Conservation (phyloP, 1,139 yeast genomes). For the Saccharomyces hybrid region DNA sequence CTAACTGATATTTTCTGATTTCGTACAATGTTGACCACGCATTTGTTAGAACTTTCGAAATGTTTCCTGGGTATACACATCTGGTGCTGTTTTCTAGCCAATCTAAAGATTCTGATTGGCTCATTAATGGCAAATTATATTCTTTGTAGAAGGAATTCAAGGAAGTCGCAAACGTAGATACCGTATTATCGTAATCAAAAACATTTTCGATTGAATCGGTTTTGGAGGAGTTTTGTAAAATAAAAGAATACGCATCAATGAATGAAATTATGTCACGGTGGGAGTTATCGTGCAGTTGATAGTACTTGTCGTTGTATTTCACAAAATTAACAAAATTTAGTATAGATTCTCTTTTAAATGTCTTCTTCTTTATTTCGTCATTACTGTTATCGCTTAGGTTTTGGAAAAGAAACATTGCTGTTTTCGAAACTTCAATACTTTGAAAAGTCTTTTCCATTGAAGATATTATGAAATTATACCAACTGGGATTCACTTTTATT, state of each 20-base stretch:
- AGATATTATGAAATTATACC: slow-evolving; percentile 24
- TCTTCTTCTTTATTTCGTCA: slow-evolving; percentile 2
- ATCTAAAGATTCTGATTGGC: slow-evolving; percentile 17
- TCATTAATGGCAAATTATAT: slow-evolving; percentile 15
- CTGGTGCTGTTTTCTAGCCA: slow-evolving; percentile 16
- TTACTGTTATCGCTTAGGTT: slow-evolving; percentile 3
- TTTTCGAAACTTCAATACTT: slow-evolving; percentile 23
- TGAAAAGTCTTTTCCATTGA: slow-evolving; percentile 30
- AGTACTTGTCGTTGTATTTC: slow-evolving; percentile 22
- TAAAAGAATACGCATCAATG: slow-evolving; percentile 19
- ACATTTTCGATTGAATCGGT: slow-evolving; percentile 15
- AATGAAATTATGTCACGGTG: slow-evolving; percentile 24
- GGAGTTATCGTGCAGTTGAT: slow-evolving; percentile 15
- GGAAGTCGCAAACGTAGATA: slow-evolving; percentile 9
- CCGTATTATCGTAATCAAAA: slow-evolving; percentile 12
- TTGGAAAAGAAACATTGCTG: slow-evolving; percentile 23
- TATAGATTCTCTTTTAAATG: slow-evolving; percentile 16
- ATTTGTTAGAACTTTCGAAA: slow-evolving; percentile 14
- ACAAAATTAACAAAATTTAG: slow-evolving; percentile 26
- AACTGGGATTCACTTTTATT: slow-evolving; percentile 10
- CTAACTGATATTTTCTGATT: slow-evolving; percentile 13
- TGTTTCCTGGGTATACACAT: slow-evolving; percentile 18
- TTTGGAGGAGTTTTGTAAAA: slow-evolving; percentile 9
- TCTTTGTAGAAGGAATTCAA: slow-evolving; percentile 16
- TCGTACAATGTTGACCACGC: slow-evolving; percentile 26